Base-by-base conservation (phyloP, 2,329 filamentous ascomycete genomes). In the Neofusicoccum cordaticola region DNA sequence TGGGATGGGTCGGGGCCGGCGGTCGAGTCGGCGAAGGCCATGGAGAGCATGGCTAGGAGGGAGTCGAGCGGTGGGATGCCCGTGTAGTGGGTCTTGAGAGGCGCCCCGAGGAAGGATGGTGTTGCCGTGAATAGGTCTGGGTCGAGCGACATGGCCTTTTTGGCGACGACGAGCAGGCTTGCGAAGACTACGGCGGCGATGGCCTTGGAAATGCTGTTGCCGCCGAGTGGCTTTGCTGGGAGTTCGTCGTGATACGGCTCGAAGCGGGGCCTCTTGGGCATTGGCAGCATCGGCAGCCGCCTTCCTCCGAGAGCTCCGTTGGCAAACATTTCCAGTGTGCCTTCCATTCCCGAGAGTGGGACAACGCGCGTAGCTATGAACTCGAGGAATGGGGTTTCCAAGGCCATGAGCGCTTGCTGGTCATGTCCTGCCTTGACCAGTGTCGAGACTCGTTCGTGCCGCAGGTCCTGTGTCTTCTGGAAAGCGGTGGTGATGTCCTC, bases 201-300 rank as follows among this genome's bases (percentile, higher is more conserved):
- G 22, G 12, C 13, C 19, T n/a, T 17, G 11, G 60, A 13, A 5
- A 34, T 4, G 9, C n/a, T n/a, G n/a, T 22, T 17, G 9, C 31
- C 44, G n/a, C 35, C 37, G 2, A 67, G 31, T 12, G 58, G 63
- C 15, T 22, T 62, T 9, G 57, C 45, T 1, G 58, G 51, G 5
- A 58, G 41, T 34, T 58, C 53, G 41, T 58, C 53, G 2, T 31
- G 22, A 19, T 58, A 58, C 5, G 53, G 53, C 22, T 44, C 39
- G 15, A 44, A 58, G 2, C 53, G 53, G 2, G 53, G 53, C 11
- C 53, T 19, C 39, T 44, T 31, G 2, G 53, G 53, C 37, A 58
- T 34, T 9, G 41, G 53, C 22, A 58, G 19, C 53, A 58, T 65
- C 19, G 70, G 71, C 35, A 65, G 69, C 44, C 71, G 51, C 6